phyloP scores from a whole-genome alignment of 2,329 filamentous ascomycete species.

The Fusarium verticillioides region DNA sequence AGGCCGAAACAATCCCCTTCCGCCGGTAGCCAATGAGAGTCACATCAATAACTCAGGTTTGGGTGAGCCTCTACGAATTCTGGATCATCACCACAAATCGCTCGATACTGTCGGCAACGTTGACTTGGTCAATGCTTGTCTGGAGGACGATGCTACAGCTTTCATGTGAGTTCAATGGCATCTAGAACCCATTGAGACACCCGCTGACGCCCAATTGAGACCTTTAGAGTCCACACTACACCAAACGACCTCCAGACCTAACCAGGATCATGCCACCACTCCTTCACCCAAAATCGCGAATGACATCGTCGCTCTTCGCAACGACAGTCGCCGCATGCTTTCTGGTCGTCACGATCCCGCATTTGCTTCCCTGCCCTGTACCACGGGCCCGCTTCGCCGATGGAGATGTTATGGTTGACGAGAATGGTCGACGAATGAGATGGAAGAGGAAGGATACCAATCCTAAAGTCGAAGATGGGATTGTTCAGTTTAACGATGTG shows the following conservation, averaged over 20 bases:
- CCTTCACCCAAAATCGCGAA: conserved; percentile 91
- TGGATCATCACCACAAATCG: conserved; percentile 43
- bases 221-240: conserved; percentile 35
- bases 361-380: conserved; percentile 90
- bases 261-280: conserved; percentile 77
- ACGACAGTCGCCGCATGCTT: conserved; percentile 92
- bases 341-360: conserved; percentile 89
- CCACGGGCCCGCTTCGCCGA: conserved; percentile 81
- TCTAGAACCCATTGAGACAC: not conserved
- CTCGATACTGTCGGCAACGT: conserved; percentile 42
- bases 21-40: conserved; percentile 39
- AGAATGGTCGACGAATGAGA: conserved; percentile 58
- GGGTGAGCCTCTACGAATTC: conserved; percentile 38
- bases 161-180: conserved; percentile 44
- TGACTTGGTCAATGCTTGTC: conserved; percentile 34
- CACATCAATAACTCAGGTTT: conserved; percentile 35
- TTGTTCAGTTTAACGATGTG: conserved; percentile 60
- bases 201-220: conserved; percentile 44
- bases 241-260: conserved; percentile 16
- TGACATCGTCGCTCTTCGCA: conserved; percentile 94
- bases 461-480: conserved; percentile 56
- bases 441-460: conserved; percentile 53
- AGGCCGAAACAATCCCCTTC: conserved; percentile 9
- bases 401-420: conserved; percentile 62
- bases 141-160: conserved; percentile 43